phyloP scores from a whole-genome alignment of 1,284 basidiomycete species.

The Marasmius tenuissimus region DNA sequence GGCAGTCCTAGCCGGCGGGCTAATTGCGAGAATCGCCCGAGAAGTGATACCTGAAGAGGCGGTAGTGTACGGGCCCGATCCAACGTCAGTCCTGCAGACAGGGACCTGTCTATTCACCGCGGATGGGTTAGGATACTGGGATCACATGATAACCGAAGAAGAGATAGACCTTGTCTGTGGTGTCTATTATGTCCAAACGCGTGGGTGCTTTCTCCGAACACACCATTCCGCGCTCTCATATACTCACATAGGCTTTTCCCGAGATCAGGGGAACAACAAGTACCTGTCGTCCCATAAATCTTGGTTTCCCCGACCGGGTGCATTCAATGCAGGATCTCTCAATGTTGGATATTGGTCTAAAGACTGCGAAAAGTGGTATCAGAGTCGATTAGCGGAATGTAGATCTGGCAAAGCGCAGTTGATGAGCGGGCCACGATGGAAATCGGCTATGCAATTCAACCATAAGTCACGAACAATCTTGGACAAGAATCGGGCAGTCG shows the following conservation, averaged over 20 bases:
- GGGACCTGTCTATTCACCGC: background rate
- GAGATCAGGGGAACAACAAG: background rate
- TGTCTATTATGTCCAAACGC: background rate
- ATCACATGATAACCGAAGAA: background rate
- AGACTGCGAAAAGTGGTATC: too few relatives aligned
- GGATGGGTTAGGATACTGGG: background rate
- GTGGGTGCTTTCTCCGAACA: background rate
- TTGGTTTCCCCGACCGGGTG: background rate
- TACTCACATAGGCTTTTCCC: background rate
- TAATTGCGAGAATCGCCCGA: constrained; percentile 9
- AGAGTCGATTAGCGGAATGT: background rate
- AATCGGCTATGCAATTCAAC: background rate
- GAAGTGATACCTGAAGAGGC: background rate
- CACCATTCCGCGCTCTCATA: background rate
- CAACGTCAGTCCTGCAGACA: background rate
- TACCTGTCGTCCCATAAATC: background rate
- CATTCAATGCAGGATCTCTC: background rate
- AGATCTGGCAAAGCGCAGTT: background rate
- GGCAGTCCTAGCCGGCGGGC: constrained; percentile 9
- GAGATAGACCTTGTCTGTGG: background rate
- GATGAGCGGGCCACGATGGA: background rate
- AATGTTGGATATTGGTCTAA: background rate
- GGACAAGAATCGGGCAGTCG: background rate
- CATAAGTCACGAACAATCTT: background rate
- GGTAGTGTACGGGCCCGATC: constrained; percentile 5